A percentile compares a stretch with the other conserved stretches of the same genome.
phyloP scores from a whole-genome alignment of 352 stramenopile genomes.

The Pythium grandisporangium region DNA sequence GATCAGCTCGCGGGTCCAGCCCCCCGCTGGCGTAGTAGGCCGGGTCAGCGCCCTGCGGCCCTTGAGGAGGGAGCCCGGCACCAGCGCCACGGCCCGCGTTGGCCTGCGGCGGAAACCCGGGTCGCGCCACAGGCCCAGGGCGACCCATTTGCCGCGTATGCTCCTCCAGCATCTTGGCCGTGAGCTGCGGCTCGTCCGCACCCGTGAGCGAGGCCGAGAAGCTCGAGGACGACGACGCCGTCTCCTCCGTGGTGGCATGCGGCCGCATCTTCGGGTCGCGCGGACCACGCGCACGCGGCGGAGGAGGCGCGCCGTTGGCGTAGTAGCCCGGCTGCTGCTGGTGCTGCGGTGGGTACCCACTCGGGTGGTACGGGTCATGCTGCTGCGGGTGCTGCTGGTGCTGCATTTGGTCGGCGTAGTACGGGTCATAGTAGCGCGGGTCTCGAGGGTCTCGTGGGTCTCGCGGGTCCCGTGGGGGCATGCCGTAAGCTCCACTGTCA shows the following conservation, averaged over 20 bases:
- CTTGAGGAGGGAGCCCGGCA: too few species aligned
- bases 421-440: conserved; percentile 5
- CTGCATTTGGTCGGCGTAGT: conserved; percentile 1
- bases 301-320: background rate
- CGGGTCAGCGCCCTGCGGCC: conserved; percentile 1
- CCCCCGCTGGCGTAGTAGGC: conserved; percentile 4
- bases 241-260: conserved; percentile 13
- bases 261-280: background rate
- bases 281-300: background rate
- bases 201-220: conserved; percentile 3
- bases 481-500: too few species aligned
- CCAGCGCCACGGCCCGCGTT: too few species aligned
- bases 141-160: conserved; percentile 42
- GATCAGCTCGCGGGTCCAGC: too few species aligned
- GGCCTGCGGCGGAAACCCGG: conserved; percentile 9
- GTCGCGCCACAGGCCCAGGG: conserved; percentile 21
- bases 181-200: conserved; percentile 17
- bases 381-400: background rate
- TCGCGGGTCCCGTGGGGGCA: background rate
- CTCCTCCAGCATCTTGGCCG: conserved; percentile 33
- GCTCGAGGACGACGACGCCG: conserved; percentile 14
- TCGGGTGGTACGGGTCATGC: too few species aligned
- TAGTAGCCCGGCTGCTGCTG: conserved; percentile 3
- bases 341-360: background rate
- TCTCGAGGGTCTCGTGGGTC: conserved; percentile 1